Percentiles rank a stretch among this genome's conserved stretches.
phyloP scores from a whole-genome alignment of 2,329 filamentous ascomycete genomes.

The Scleromitrula shiraiana region DNA sequence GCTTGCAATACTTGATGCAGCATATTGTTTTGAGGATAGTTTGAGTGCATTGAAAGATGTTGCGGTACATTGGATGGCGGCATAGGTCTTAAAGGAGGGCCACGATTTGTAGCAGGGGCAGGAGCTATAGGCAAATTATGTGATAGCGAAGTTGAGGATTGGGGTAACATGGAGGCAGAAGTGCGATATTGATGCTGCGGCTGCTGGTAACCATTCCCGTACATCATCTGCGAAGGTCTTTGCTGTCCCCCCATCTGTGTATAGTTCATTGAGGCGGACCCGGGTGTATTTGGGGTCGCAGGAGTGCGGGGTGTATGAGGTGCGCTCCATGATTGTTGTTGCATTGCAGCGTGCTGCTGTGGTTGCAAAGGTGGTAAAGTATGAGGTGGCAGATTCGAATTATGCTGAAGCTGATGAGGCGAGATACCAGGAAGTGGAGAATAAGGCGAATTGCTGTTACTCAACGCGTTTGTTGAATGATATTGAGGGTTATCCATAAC shows the following conservation, averaged over 20 bases:
- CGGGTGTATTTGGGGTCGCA: constrained; percentile 55
- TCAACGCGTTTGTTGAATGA: constrained; percentile 26
- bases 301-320: constrained; percentile 53
- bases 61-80: constrained; percentile 53
- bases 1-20: constrained; percentile 44
- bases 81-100: constrained; percentile 57
- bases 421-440: constrained; percentile 27
- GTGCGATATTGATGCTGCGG: constrained; percentile 39
- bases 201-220: constrained; percentile 20
- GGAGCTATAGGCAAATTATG: constrained; percentile 72
- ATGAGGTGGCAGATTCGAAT: constrained; percentile 39
- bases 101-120: constrained; percentile 50
- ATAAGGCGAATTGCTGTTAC: constrained; percentile 23
- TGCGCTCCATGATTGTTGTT: constrained; percentile 43
- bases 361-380: constrained; percentile 49
- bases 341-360: constrained; percentile 40
- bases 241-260: constrained; percentile 41
- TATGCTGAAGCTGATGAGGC: constrained; percentile 32
- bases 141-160: constrained; percentile 56
- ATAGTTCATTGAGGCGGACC: constrained; percentile 47
- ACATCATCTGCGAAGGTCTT: constrained; percentile 25
- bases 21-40: constrained; percentile 53
- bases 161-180: constrained; percentile 55
- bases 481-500: constrained; percentile 26
- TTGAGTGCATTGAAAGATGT: constrained; percentile 36